Percentiles rank a stretch among this genome's conserved stretches.
Evolutionary conservation across 2,329 filamentous ascomycete species (phyloP).

Genomic region (Pseudogymnoascus sp.): DNA sequence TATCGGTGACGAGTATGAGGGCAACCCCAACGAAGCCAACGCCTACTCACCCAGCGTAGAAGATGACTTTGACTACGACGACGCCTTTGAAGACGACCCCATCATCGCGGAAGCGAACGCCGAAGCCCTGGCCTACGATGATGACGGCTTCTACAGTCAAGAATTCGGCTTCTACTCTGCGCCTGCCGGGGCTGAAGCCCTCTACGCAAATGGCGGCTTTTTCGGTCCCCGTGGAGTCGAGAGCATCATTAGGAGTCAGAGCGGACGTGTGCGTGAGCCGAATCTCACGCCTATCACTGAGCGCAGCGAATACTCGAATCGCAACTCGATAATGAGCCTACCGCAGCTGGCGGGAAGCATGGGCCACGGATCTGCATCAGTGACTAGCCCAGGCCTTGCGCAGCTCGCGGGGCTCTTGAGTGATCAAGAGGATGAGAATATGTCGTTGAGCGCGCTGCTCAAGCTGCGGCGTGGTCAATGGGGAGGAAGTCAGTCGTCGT

Average conservation of each 20-base stretch:
- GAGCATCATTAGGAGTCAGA: slow-evolving; percentile 53
- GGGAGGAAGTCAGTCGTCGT: slow-evolving; percentile 71
- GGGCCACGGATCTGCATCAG: slow-evolving; percentile 33
- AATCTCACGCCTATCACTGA: slow-evolving; percentile 96
- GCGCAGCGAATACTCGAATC: slow-evolving; percentile 88
- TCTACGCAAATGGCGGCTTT: slow-evolving; percentile 73
- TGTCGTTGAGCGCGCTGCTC: slow-evolving; percentile 63
- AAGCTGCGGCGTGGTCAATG: slow-evolving; percentile 69
- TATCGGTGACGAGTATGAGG: slow-evolving; percentile 17
- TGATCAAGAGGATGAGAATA: slow-evolving; percentile 50
- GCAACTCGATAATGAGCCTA: slow-evolving; percentile 81
- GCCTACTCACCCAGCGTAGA: slow-evolving; percentile 15
- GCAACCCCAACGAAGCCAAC: slow-evolving; percentile 19
- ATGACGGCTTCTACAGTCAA: slow-evolving; percentile 88
- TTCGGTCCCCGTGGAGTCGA: slow-evolving; percentile 71
- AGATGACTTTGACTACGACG: slow-evolving; percentile 41
- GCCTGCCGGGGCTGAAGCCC: slow-evolving; percentile 33
- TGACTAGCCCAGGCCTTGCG: slow-evolving; percentile 67
- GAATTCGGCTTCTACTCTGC: slow-evolving; percentile 94
- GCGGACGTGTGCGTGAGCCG: slow-evolving; percentile 72
- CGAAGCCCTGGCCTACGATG: slow-evolving; percentile 83
- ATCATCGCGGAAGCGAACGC: slow-evolving; percentile 95
- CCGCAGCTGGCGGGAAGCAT: slow-evolving; percentile 41
- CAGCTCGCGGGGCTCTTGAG: slow-evolving; percentile 61
- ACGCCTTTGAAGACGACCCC: slow-evolving; percentile 72